These are phyloP conservation scores for Cladophialophora chaetospira DNA, from an alignment of 2,329 filamentous ascomycete genomes.

Conservation along the genomic window DNA sequence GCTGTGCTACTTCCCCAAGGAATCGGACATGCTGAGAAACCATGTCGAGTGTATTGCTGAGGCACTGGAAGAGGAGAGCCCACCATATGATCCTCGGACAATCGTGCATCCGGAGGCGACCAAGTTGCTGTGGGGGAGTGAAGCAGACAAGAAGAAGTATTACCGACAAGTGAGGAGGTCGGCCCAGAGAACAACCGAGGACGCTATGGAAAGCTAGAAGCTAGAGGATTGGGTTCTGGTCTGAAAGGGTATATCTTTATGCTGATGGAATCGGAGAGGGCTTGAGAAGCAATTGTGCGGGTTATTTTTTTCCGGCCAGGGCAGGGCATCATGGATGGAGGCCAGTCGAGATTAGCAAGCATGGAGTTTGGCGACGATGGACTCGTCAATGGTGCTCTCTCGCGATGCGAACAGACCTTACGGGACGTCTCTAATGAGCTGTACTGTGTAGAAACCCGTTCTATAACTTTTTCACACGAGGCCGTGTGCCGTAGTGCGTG, in stretches of 20 bases:
- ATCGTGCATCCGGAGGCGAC: constrained; percentile 84
- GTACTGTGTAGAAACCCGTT: no score
- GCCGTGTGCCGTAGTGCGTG: no score
- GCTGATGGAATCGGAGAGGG: neutral
- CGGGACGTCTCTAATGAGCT: no score
- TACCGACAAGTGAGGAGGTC: constrained; percentile 64
- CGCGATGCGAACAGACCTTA: no score
- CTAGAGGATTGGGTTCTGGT: neutral
- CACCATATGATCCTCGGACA: constrained; percentile 86
- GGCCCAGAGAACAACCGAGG: constrained; percentile 27
- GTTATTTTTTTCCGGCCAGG: no score
- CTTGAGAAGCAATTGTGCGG: neutral
- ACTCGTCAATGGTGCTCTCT: no score
- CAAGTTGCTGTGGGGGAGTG: constrained; percentile 80
- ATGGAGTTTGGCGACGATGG: neutral
- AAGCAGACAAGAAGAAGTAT: constrained; percentile 80
- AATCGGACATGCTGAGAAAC: constrained; percentile 72
- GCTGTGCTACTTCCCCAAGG: constrained; percentile 73
- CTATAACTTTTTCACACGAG: no score
- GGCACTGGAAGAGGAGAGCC: constrained; percentile 81
- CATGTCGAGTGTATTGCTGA: constrained; percentile 84
- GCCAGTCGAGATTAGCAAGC: neutral
- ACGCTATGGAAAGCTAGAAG: constrained; percentile 4
- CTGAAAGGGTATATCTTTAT: neutral
- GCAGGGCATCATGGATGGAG: no score